Conservation (phyloP, 2,329 filamentous ascomycete species). For the Fusarium miscanthi region DNA sequence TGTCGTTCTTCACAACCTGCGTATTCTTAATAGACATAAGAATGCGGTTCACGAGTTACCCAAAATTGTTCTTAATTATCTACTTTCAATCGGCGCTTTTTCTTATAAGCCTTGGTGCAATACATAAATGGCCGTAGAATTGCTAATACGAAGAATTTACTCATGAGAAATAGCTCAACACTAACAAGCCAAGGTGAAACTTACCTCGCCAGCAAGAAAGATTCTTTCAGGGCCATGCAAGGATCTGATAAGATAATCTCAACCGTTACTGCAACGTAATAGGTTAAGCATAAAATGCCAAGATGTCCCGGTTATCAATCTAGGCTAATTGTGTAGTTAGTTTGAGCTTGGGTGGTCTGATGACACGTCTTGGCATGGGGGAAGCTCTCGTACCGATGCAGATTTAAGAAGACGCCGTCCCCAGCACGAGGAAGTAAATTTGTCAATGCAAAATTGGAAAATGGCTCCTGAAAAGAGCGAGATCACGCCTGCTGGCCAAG, state of each 20-base stretch:
- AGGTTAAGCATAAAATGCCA: neutral
- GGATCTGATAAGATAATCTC: too few species aligned
- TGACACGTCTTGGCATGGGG: neutral
- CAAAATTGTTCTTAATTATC: too few species aligned
- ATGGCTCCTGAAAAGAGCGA: neutral
- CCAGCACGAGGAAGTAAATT: too few species aligned
- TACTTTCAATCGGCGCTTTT: too few species aligned
- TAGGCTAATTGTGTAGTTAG: neutral
- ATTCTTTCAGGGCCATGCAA: too few species aligned
- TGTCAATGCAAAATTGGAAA: rapidly evolving
- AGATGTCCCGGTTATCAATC: neutral
- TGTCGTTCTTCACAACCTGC: too few species aligned
- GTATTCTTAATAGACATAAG: too few species aligned
- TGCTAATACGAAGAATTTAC: rapidly evolving
- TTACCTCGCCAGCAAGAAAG: neutral
- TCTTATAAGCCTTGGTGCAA: too few species aligned
- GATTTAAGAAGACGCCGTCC: neutral
- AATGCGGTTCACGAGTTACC: too few species aligned
- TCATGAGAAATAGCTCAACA: neutral
- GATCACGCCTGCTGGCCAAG: neutral
- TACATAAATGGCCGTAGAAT: rapidly evolving
- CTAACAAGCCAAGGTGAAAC: neutral
- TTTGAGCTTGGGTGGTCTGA: neutral
- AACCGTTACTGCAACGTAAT: neutral
- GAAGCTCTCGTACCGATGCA: too few species aligned